Evolutionary conservation across 768 basidiomycete species (phyloP).

Genomic region (Mycena albidolilacea): DNA sequence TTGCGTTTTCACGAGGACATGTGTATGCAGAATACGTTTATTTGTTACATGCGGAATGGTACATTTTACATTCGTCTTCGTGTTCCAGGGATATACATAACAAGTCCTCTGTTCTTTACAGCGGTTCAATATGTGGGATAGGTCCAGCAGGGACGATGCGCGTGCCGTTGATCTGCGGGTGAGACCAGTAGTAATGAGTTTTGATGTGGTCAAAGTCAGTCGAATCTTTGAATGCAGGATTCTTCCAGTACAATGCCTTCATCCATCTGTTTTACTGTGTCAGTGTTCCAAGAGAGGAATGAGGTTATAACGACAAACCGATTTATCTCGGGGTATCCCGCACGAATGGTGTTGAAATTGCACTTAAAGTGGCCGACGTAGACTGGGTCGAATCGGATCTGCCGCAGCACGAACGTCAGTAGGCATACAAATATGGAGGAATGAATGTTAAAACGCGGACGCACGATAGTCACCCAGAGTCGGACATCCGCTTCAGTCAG

Average conservation of each 20-base stretch:
- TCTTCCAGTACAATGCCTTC: constrained; percentile 89
- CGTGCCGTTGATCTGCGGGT: constrained; percentile 78
- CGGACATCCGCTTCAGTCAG: constrained; percentile 91
- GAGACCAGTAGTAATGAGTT: constrained; percentile 80
- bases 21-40: no score
- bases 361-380: constrained; percentile 97
- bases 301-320: constrained; percentile 51
- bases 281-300: not conserved
- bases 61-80: not conserved
- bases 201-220: constrained; percentile 95
- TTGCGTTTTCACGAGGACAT: not conserved
- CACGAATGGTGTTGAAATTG: constrained; percentile 87
- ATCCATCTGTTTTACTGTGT: constrained; percentile 69
- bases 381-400: constrained; percentile 92
- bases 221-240: constrained; percentile 87
- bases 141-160: constrained; percentile 86
- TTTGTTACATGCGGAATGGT: no score
- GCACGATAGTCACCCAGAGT: constrained; percentile 93
- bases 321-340: constrained; percentile 90
- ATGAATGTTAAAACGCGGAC: constrained; percentile 45
- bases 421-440: not conserved
- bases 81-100: not conserved
- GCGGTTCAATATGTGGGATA: constrained; percentile 73
- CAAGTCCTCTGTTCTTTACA: constrained; percentile 50
- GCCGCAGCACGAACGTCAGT: not conserved